phyloP scores from a whole-genome alignment of 73 alveolate genomes.

The Durusdinium trenchii region DNA sequence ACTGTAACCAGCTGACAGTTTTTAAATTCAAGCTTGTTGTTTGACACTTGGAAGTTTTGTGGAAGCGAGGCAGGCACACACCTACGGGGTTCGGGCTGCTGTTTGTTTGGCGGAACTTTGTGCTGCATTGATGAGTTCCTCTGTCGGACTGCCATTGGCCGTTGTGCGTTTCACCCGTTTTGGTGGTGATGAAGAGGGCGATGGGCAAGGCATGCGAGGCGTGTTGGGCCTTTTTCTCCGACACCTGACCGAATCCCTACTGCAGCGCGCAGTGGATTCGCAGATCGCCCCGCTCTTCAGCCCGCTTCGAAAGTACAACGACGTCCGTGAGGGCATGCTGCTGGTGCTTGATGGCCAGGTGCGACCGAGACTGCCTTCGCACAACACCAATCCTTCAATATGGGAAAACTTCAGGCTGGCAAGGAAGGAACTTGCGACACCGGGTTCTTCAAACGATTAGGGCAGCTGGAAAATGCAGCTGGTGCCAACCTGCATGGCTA shows the following conservation, averaged over 20 bases:
- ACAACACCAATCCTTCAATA: slow-evolving; percentile 18
- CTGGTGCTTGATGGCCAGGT: slow-evolving; percentile 83
- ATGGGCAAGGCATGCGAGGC: slow-evolving; percentile 68
- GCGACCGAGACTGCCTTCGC: slow-evolving; percentile 70
- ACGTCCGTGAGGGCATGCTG: slow-evolving; percentile 89
- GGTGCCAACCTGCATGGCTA: too few relatives aligned
- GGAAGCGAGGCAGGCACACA: slow-evolving; percentile 95
- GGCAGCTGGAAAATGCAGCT: too few relatives aligned
- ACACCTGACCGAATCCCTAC: slow-evolving; percentile 82
- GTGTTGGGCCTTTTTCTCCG: slow-evolving; percentile 68
- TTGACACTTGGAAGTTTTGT: too few relatives aligned
- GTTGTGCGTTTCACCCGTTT: slow-evolving; percentile 82
- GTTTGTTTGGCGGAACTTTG: slow-evolving; percentile 91
- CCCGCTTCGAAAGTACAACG: slow-evolving; percentile 78
- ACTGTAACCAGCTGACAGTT: neutral
- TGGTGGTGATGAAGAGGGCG: slow-evolving; percentile 84
- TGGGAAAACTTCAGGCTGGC: slow-evolving; percentile 92
- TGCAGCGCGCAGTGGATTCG: slow-evolving; percentile 62
- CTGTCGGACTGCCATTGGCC: slow-evolving; percentile 57
- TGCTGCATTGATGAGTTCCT: slow-evolving; percentile 68
- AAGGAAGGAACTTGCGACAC: slow-evolving; percentile 71
- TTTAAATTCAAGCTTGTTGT: too few relatives aligned
- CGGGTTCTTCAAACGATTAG: neutral
- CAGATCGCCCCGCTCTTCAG: slow-evolving; percentile 55
- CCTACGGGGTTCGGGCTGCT: slow-evolving; percentile 88